Evolutionary conservation across 169 alveolate genomes (phyloP), one percentile per base, ranked within the genome.

Genomic region (Plasmodium knowlesi): DNA sequence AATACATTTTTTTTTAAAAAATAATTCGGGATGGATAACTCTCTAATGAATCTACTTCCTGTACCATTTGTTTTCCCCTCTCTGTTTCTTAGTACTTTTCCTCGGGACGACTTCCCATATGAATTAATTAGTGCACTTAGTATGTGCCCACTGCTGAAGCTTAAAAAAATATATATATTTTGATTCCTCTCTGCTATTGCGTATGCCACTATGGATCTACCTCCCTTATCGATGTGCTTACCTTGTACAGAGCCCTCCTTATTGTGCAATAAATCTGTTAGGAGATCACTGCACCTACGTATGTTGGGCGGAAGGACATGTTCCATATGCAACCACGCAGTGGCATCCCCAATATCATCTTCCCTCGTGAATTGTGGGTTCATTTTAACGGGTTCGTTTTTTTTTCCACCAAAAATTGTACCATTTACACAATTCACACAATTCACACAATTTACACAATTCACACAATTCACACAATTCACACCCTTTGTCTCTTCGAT

Each of bases 121-220:
- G 86, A 28, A 82, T 91, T 91, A 28, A 91, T 91, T 50, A 91
- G 28, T 22, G 61, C 85, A 82, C 95, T 39, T n/a, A 57, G 34
- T 0, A 91, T 92, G 43, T 12, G 37, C 22, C 92, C 84, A 71
- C 30, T 73, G 1, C 28, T 46, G 14, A 81, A 91, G 37, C 95
- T 91, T 8, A 70, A 71, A 71, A 91, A 70, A 19, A 91, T 54
- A 57, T 81, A 91, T 46, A 91, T 46, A 70, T 82, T 91, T 10
- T 71, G 37, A 43, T 81, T 81, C 73, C 83, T 3, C 32, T 91
- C 73, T 81, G 71, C 84, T 39, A 91, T 72, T 32, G 84, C 82
- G 67, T 91, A 91, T 5, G 95, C 74, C 22, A 46, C 76, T 34
- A 91, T 50, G 37, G 25, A 19, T 19, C 22, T 34, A n/a, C 50